Conservation (phyloP, 1,139 yeast genomes). For the Scheffersomyces insectosa region DNA sequence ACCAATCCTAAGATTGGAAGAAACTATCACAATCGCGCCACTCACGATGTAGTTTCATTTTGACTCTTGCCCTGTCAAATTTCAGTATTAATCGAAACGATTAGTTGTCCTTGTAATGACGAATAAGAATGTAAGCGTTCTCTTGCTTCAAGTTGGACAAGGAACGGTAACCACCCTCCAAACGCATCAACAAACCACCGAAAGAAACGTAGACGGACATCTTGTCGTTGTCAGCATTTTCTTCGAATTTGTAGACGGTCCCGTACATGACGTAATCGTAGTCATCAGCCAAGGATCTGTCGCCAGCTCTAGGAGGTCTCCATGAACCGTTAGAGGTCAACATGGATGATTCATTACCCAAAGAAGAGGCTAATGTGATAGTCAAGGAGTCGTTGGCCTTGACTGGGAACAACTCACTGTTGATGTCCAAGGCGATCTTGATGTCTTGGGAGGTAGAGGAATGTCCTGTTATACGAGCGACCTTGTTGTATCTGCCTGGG, state of each 20-base stretch:
- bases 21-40: no score
- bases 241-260: conserved; percentile 95
- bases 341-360: conserved; percentile 60
- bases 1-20: no score
- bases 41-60: no score
- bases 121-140: conserved; percentile 85
- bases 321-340: conserved; percentile 71
- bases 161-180: conserved; percentile 93
- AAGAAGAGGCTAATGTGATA: conserved; percentile 80
- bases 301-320: conserved; percentile 89
- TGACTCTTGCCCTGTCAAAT: neutral
- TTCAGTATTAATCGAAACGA: neutral
- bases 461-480: conserved; percentile 83
- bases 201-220: conserved; percentile 91
- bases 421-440: conserved; percentile 85
- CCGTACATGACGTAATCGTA: conserved; percentile 99
- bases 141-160: conserved; percentile 90
- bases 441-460: conserved; percentile 85
- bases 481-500: conserved; percentile 89
- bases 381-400: conserved; percentile 76
- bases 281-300: conserved; percentile 88
- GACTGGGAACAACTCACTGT: conserved; percentile 90
- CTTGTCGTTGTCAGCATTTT: conserved; percentile 67
- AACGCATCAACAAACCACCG: conserved; percentile 91
- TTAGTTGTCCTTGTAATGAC: conserved; percentile 58